Conservation (phyloP, 495 filamentous ascomycete species). For the Penicillium pancosmium region DNA sequence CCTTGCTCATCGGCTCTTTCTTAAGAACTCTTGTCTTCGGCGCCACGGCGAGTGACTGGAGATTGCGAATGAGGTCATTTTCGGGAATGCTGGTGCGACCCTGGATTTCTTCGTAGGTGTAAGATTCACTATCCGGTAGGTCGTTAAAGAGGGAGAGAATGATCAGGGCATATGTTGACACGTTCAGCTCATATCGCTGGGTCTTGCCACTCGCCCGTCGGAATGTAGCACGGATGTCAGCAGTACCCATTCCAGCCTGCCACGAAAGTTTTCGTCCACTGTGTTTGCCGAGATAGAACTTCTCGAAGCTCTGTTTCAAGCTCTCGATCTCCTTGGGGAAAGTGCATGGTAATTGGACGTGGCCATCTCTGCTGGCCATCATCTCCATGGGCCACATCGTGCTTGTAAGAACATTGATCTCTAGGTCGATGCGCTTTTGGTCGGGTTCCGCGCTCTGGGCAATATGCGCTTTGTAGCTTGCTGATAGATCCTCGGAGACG, state of each 20-base stretch:
- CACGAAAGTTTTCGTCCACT: conserved; percentile 87
- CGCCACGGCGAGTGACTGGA: conserved; percentile 84
- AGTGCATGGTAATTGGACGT: conserved; percentile 55
- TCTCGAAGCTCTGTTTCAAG: conserved; percentile 83
- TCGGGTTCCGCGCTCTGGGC: conserved; percentile 64
- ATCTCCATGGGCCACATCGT: conserved; percentile 93
- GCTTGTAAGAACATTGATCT: conserved; percentile 82
- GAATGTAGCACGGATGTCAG: conserved; percentile 82
- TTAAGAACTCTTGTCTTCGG: conserved; percentile 79
- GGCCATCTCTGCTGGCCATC: conserved; percentile 67
- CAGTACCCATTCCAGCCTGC: conserved; percentile 79
- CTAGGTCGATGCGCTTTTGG: conserved; percentile 71
- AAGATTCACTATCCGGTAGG: conserved; percentile 59
- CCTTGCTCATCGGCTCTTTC: conserved; percentile 83
- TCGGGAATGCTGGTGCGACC: conserved; percentile 78
- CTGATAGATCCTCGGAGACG: conserved; percentile 80
- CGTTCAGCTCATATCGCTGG: conserved; percentile 84
- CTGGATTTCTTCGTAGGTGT: conserved; percentile 86
- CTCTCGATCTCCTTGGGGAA: conserved; percentile 77
- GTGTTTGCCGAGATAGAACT: conserved; percentile 86
- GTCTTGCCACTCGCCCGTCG: conserved; percentile 71
- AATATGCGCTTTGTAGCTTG: conserved; percentile 72
- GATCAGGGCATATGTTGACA: conserved; percentile 90
- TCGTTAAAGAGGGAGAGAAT: conserved; percentile 91
- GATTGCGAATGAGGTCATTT: conserved; percentile 75